Evolutionary conservation across 352 stramenopile species (phyloP), one percentile per base, ranked within the genome.

Genomic region (Phytophthora quininea): DNA sequence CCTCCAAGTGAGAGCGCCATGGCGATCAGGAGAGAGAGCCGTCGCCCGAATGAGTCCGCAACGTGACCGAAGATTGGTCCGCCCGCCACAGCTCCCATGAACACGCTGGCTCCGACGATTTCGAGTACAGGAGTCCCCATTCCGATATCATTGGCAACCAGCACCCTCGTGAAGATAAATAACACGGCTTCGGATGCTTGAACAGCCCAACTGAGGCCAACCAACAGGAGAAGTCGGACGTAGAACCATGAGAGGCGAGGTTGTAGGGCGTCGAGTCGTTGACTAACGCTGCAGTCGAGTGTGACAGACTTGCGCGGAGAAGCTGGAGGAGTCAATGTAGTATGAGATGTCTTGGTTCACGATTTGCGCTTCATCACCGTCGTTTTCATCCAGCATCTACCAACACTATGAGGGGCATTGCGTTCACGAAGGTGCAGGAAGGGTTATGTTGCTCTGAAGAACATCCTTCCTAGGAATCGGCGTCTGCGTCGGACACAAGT

Each of bases 121-220:
- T 71, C 61, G 52, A 75, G 56, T 14, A 69, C 71, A 6, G 30
- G 55, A 4, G 43, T 54, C 4, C 58, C 61, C 61, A 82, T 79
- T 43, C 50, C 57, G 45, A 77, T 66, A 46, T 75, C 60, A 15
- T 67, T 73, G 19, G 57, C 48, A 40, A 86, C 65, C 5, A 69
- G 51, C 8, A 40, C 49, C 11, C 76, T 58, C 33, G 73, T 79
- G 66, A 76, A 86, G 3, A 64, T 43, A 31, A 86, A 79, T n/a
- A 84, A 51, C 2, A 64, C 65, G 7, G 78, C 72, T 32, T 77
- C 73, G 37, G 73, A 61, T 30, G 77, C 58, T 71, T 80, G 71
- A 57, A 86, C 63, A 15, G 69, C 73, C 75, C 75, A 82, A 11
- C 69, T 76, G 29, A 76, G 47, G 10, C 77, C 77, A 7, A 54